phyloP scores from a whole-genome alignment of 2,329 filamentous ascomycete genomes.

The Diplodia corticola region DNA sequence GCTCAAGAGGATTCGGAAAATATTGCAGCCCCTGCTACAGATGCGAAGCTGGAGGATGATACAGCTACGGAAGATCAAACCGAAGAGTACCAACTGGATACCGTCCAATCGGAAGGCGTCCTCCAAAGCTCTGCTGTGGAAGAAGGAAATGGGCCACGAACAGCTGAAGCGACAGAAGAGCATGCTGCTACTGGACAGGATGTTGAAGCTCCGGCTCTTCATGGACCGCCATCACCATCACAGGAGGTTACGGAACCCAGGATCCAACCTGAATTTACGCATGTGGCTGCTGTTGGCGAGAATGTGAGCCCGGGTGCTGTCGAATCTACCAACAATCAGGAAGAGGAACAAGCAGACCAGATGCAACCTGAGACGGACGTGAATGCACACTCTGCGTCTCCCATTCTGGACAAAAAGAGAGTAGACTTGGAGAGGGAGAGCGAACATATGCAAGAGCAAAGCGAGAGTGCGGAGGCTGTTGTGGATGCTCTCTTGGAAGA shows the following conservation, averaged over 20 bases:
- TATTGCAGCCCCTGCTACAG: background rate
- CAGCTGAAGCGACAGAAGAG: background rate
- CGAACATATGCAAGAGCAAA: background rate
- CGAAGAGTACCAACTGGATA: background rate
- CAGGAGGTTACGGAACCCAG: too few species aligned
- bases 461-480: background rate
- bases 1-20: background rate
- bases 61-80: background rate
- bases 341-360: background rate
- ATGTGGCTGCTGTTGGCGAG: background rate
- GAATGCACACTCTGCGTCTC: background rate
- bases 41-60: background rate
- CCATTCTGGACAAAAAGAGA: background rate
- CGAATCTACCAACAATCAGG: background rate
- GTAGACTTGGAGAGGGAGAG: background rate
- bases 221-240: too few species aligned
- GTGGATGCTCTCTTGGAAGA: background rate
- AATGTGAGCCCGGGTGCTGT: background rate
- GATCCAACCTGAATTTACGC: too few species aligned
- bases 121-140: background rate
- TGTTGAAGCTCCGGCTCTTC: too few species aligned
- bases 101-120: background rate
- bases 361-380: background rate
- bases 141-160: background rate
- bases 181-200: background rate